phyloP scores from a whole-genome alignment of 192 early-diverging fungal genomes.

The Spinellus fusiger region DNA sequence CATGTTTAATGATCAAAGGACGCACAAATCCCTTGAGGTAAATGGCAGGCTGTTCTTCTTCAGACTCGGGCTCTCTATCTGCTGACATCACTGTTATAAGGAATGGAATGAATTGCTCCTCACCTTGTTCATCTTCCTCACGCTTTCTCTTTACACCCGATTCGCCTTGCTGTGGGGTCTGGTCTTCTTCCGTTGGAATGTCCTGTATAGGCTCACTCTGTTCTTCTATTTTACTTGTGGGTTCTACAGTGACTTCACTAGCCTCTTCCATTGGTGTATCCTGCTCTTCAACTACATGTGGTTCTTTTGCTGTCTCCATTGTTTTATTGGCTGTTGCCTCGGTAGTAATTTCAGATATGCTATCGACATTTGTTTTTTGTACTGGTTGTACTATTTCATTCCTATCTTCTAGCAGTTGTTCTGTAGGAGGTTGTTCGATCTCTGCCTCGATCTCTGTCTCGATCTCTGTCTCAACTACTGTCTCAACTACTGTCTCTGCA shows the following conservation, averaged over 20 bases:
- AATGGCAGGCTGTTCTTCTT: constrained; percentile 23
- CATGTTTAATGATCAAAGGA: constrained; percentile 33
- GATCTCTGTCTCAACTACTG: neutral
- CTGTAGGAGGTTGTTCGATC: neutral
- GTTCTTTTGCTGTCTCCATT: neutral
- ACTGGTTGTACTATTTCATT: neutral
- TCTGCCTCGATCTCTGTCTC: neutral
- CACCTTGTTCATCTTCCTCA: neutral
- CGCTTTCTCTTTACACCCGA: neutral
- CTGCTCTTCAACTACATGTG: neutral
- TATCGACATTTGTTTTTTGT: neutral
- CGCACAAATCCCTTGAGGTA: constrained; percentile 55
- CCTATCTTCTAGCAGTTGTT: neutral
- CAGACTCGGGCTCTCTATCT: constrained; percentile 4
- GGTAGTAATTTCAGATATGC: neutral
- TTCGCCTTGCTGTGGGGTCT: neutral
- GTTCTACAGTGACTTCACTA: neutral
- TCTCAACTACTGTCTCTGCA: neutral
- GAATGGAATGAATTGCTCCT: neutral
- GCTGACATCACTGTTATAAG: neutral
- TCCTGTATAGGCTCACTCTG: neutral
- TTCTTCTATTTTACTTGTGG: neutral
- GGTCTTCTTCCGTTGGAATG: neutral
- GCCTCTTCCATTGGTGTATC: neutral
- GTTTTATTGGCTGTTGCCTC: neutral